These are phyloP conservation scores for Amborella trichopoda DNA, from an alignment of 164 flowering plant species.

Conservation along the genomic window DNA sequence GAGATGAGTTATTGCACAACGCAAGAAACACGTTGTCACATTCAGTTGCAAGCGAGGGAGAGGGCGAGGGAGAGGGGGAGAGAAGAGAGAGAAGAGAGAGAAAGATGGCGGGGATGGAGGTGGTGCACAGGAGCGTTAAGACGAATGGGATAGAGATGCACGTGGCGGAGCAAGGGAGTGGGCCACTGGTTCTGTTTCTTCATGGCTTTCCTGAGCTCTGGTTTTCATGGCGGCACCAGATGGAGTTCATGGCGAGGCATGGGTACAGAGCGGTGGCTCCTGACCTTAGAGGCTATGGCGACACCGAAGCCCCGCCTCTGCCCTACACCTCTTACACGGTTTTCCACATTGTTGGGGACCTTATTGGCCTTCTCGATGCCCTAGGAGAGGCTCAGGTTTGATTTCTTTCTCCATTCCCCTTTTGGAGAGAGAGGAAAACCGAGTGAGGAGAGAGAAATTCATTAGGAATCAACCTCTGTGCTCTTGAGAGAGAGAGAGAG, in stretches of 20 bases:
- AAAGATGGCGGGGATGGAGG: too few species aligned
- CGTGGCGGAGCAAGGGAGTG: conserved; percentile 25
- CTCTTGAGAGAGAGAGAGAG: too few species aligned
- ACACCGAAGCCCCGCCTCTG: conserved; percentile 38
- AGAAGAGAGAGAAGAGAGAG: too few species aligned
- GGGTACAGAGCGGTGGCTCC: conserved; percentile 46
- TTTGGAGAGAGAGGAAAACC: too few species aligned
- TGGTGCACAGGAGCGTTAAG: conserved; percentile 10
- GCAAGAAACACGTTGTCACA: too few species aligned
- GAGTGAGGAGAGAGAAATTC: too few species aligned
- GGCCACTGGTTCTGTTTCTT: conserved; percentile 22
- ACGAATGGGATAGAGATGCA: conserved; percentile 38
- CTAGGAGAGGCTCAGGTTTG: conserved; percentile 24
- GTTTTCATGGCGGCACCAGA: conserved; percentile 41
- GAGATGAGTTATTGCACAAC: too few species aligned
- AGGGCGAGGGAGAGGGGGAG: too few species aligned
- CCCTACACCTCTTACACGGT: conserved; percentile 27
- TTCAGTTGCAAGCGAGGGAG: too few species aligned
- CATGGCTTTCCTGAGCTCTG: conserved; percentile 39
- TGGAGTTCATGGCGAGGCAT: conserved; percentile 13
- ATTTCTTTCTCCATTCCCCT: not conserved
- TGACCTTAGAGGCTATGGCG: conserved; percentile 37
- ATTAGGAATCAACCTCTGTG: too few species aligned
- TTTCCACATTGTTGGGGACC: conserved; percentile 53
- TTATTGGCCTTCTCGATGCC: conserved; percentile 45